Base-by-base conservation (phyloP, 1,139 yeast genomes). In the Hemisphaericaspora xylanilytica region DNA sequence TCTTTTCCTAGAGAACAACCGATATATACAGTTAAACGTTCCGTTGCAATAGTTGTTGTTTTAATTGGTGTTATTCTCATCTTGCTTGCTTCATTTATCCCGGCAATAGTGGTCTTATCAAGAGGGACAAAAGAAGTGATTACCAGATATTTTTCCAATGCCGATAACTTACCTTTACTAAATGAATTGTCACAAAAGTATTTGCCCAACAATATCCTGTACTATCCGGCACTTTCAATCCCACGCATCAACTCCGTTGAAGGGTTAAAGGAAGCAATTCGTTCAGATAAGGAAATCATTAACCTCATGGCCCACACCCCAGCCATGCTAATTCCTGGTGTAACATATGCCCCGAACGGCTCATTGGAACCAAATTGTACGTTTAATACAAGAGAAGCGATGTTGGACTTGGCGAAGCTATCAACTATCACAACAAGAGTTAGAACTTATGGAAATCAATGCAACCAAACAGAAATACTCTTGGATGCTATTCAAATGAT, bases 371-470 rank as follows among this genome's bases (percentile, higher is more conserved):
- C 84, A 0, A 35, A 51, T 12, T 82, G 88, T 62, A 81, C 79
- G 0, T 61, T 63, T 2, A 63, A 65, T 0, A 56, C 60, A 38
- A 58, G 74, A 38, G 82, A 79, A 3, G 75, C 80, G 0, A 50
- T 75, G 37, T 53, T 73, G 17, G 90, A 84, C 49, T 49, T 83
- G 30, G 78, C 79, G 0, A 55, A 73, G 5, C 46, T 84, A 13
- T 77, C 88, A 0, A 77, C 70, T 30, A 66, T 81, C 0, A 82
- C 90, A 0, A 67, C 70, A 2, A 70, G 78, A 45, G 55, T 84
- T 10, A 65, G 83, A 46, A 70, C 78, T 5, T 80, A 78, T 50
- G 85, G 86, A 0, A 74, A 80, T 45, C 85, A 80, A 44, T 83
- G 90, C 48, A 58, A 70, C 32, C 88, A 81, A 52, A 71, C 74